Evolutionary conservation across 2,329 filamentous ascomycete species (phyloP).

Genomic region (Chaetomiaceae sp.): DNA sequence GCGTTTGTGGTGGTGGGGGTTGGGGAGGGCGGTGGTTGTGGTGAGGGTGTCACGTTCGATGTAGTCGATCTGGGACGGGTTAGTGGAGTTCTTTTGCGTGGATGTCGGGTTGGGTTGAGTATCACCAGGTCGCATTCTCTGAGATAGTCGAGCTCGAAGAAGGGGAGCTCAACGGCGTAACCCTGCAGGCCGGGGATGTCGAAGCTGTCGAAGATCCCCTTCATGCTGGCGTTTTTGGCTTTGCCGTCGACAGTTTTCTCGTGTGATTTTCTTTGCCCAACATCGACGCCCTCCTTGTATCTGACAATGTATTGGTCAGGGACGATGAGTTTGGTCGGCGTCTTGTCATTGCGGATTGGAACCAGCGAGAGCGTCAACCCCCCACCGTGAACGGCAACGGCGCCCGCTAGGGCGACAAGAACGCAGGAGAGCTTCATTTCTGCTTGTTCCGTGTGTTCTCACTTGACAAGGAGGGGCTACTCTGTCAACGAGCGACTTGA

Average conservation of each 20-base stretch:
- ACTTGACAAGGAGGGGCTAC: too few species aligned
- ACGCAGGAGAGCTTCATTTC: too few species aligned
- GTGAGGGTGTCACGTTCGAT: conserved; percentile 22
- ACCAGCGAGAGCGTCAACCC: too few species aligned
- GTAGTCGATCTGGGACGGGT: conserved; percentile 17
- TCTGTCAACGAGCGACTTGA: too few species aligned
- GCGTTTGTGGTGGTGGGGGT: conserved; percentile 5
- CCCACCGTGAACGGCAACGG: too few species aligned
- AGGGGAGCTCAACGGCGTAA: conserved; percentile 29
- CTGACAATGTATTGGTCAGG: conserved; percentile 39
- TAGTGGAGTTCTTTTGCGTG: not conserved
- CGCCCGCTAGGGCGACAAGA: too few species aligned
- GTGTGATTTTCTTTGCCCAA: conserved; percentile 18
- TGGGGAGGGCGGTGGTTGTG: conserved; percentile 13
- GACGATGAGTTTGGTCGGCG: conserved; percentile 18
- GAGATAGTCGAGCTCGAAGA: conserved; percentile 32
- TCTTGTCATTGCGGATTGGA: conserved; percentile 6
- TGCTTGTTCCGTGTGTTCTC: too few species aligned
- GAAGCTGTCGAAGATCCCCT: conserved; percentile 31
- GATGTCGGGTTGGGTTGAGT: not conserved
- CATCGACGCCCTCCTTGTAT: conserved; percentile 30
- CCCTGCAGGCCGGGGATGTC: conserved; percentile 18
- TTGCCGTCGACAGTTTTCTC: conserved; percentile 16
- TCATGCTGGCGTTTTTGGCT: conserved; percentile 30
- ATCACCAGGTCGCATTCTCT: conserved; percentile 26